These are phyloP conservation scores for Aureobasidium subglaciale DNA, from an alignment of 2,329 filamentous ascomycete species.

Conservation along the genomic window DNA sequence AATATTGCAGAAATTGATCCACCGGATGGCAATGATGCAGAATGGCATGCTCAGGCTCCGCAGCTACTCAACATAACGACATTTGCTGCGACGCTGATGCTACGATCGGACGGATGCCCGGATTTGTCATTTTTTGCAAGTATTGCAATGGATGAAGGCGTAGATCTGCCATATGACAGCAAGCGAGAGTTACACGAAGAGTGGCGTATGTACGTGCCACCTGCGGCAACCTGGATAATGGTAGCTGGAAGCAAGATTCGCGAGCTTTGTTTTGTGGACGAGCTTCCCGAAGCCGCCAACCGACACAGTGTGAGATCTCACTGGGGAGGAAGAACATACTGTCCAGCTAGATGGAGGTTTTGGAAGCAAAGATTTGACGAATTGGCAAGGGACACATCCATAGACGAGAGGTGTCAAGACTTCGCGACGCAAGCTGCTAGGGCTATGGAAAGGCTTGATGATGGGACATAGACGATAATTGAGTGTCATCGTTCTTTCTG, in stretches of 20 bases:
- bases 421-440: neutral
- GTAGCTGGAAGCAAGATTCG: neutral
- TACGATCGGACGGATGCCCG: neutral
- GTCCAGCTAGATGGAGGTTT: neutral
- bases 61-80: neutral
- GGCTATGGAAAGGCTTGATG: neutral
- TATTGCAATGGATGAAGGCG: neutral
- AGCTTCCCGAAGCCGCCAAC: neutral
- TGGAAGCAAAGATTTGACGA: neutral
- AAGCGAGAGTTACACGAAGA: neutral
- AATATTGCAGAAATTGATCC: neutral
- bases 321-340: neutral
- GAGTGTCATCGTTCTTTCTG: neutral
- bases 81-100: neutral
- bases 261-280: neutral
- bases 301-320: neutral
- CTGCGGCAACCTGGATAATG: neutral
- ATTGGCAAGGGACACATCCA: neutral
- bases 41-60: constrained; percentile 2
- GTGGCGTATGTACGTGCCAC: neutral
- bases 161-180: neutral
- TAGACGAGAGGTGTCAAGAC: neutral
- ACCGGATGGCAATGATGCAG: neutral
- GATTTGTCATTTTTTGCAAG: neutral
- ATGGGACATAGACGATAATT: neutral